Base-by-base conservation (phyloP, 495 filamentous ascomycete species). In the Aspergillus incahuasiensis region DNA sequence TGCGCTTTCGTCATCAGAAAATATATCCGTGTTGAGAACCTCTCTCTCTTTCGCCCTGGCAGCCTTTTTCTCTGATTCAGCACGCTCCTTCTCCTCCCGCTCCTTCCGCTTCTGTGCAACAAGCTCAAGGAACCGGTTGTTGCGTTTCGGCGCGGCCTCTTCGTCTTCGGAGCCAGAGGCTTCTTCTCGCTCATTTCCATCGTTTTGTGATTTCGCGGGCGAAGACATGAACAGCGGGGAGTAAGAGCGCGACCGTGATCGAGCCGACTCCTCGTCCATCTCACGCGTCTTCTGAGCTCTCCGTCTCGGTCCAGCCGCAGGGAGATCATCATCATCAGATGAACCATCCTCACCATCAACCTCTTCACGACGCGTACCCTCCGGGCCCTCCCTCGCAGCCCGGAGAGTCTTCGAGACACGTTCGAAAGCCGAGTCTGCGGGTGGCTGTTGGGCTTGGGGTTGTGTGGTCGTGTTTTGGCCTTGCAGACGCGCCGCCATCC, bases 101-200 rank as follows among this genome's bases (percentile, higher is more conserved):
- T 92, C 85, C 57, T 81, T 76, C 28, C 83, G 79, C 61, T 90
- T 92, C 68, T 81, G 79, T 11, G 82, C 82, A 13, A 94, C 80
- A 3, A 94, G 78, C 1, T 84, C 87, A 40, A 79, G 64, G 59
- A 91, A 87, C 16, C 82, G 80, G 18, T 75, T 67, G 51, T 85
- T 87, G 24, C 76, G 64, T 16, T 70, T 67, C 3, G 83, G 77
- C 19, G 83, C 61, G 7, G 68, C 64, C 24, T 75, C 72, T 8
- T 69, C 68, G 24, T 80, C 79, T n/a, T 64, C 68, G 20, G 62
- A 58, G 21, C 54, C 49, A 28, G 60, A 53, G 13, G 15, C 45
- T 47, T 60, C 58, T 21, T 52, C 55, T 28, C 58, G 35, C 46
- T 45, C 54, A 15, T 50, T 30, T 12, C n/a, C 47, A 18, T 59